Conservation (phyloP, 2,329 filamentous ascomycete genomes). For the Trichoderma sp. region DNA sequence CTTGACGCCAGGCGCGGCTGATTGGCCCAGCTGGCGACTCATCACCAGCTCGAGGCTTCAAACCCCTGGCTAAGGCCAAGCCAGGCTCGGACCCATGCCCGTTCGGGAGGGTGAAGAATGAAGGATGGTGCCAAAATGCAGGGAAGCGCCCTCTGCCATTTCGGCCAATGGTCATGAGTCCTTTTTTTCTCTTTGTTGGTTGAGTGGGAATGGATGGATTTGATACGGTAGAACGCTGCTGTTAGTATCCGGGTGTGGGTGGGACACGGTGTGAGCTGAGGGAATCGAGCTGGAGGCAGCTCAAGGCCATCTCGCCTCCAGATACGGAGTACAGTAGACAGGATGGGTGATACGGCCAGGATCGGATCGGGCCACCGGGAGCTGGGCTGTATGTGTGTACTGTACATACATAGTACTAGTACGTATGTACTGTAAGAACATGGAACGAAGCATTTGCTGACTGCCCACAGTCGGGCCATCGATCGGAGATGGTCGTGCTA, state of each 20-base stretch:
- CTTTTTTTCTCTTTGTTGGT: not conserved
- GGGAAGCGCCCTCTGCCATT: not conserved
- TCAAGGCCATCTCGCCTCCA: not conserved
- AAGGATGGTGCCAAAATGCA: slow-evolving; percentile 4
- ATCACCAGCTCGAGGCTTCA: slow-evolving; percentile 7
- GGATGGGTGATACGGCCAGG: not conserved
- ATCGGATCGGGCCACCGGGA: not conserved
- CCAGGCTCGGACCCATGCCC: slow-evolving; percentile 6
- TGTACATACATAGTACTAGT: too few relatives aligned
- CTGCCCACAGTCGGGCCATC: not conserved
- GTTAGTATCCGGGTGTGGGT: not conserved
- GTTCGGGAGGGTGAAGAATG: slow-evolving; percentile 17
- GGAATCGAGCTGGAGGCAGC: not conserved
- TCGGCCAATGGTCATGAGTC: slow-evolving; percentile 2
- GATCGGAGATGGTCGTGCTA: not conserved
- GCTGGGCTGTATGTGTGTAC: not conserved
- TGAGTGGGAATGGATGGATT: not conserved
- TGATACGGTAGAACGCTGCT: not conserved
- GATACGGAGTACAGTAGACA: not conserved
- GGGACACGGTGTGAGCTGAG: not conserved
- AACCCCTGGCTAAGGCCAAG: slow-evolving; percentile 17
- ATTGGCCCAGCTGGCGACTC: slow-evolving; percentile 1
- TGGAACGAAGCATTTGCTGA: not conserved
- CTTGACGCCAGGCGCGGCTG: not conserved
- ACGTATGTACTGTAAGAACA: not conserved